A percentile compares a stretch with the other conserved stretches of the same genome.
These are phyloP conservation scores for Zygosaccharomyces kombuchaensis DNA, from an alignment of 805 yeast species.

Conservation along the genomic window DNA sequence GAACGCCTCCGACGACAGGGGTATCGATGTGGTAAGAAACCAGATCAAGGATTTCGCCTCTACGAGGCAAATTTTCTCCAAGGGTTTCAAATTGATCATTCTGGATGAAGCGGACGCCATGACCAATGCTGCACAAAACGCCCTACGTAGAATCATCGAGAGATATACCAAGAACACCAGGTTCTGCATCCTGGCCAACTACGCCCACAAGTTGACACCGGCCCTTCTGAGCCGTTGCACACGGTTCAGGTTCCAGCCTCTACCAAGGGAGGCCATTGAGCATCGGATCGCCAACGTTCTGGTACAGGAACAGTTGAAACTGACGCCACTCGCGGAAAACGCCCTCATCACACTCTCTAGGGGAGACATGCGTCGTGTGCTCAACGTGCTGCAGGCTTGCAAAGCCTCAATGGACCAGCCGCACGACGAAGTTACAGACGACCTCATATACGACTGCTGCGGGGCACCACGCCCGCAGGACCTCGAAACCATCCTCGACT, in stretches of 20 bases:
- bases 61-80: slow-evolving; percentile 85
- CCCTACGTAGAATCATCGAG: slow-evolving; percentile 75
- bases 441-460: slow-evolving; percentile 85
- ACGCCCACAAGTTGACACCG: slow-evolving; percentile 92
- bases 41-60: slow-evolving; percentile 95
- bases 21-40: slow-evolving; percentile 96
- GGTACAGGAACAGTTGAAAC: slow-evolving; percentile 56
- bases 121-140: slow-evolving; percentile 84
- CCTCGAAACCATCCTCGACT: slow-evolving; percentile 66
- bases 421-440: slow-evolving; percentile 53
- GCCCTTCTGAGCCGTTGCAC: slow-evolving; percentile 94
- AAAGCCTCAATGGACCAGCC: slow-evolving; percentile 61
- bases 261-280: slow-evolving; percentile 61
- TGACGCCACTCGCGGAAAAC: slow-evolving; percentile 54
- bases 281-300: slow-evolving; percentile 67
- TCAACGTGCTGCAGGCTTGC: slow-evolving; percentile 93
- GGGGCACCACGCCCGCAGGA: slow-evolving; percentile 94
- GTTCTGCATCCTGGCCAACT: slow-evolving; percentile 92
- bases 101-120: slow-evolving; percentile 95
- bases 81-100: slow-evolving; percentile 85
- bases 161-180: slow-evolving; percentile 92
- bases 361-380: slow-evolving; percentile 95
- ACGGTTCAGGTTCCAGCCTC: slow-evolving; percentile 86
- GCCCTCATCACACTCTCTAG: slow-evolving; percentile 70
- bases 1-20: slow-evolving; percentile 96